Conservation (phyloP, 2,329 filamentous ascomycete species). For the Fusarium floridanum region DNA sequence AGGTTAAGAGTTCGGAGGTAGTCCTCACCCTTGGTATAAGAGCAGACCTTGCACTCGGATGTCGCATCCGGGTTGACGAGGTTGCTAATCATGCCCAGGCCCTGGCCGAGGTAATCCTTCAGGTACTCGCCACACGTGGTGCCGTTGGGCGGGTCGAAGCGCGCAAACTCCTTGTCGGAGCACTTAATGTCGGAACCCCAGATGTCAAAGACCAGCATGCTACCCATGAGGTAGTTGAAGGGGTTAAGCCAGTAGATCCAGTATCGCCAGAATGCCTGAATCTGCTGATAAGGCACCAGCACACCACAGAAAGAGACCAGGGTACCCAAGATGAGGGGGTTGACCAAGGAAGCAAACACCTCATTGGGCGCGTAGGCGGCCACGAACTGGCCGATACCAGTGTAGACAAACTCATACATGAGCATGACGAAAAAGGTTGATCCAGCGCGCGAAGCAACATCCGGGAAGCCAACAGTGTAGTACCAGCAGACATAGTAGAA, state of each 20-base stretch:
- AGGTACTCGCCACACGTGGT: constrained; percentile 72
- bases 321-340: constrained; percentile 67
- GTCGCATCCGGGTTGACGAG: constrained; percentile 72
- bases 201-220: constrained; percentile 65
- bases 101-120: constrained; percentile 59
- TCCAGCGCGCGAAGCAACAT: constrained; percentile 60
- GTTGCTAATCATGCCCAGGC: constrained; percentile 61
- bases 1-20: constrained; percentile 72
- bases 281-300: constrained; percentile 73
- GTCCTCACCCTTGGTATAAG: constrained; percentile 69
- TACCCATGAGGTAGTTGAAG: constrained; percentile 72
- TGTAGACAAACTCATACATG: constrained; percentile 72
- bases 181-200: constrained; percentile 64
- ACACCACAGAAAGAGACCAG: constrained; percentile 82
- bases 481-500: constrained; percentile 70
- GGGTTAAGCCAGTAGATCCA: constrained; percentile 75
- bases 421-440: constrained; percentile 67
- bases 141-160: constrained; percentile 63
- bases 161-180: constrained; percentile 61
- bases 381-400: constrained; percentile 72
- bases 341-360: constrained; percentile 69
- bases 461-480: constrained; percentile 66
- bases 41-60: constrained; percentile 69
- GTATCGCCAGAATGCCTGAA: constrained; percentile 76
- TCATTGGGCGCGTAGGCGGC: constrained; percentile 73